These are phyloP conservation scores for Bisporella sp. DNA, from an alignment of 2,329 filamentous ascomycete species.

Conservation along the genomic window DNA sequence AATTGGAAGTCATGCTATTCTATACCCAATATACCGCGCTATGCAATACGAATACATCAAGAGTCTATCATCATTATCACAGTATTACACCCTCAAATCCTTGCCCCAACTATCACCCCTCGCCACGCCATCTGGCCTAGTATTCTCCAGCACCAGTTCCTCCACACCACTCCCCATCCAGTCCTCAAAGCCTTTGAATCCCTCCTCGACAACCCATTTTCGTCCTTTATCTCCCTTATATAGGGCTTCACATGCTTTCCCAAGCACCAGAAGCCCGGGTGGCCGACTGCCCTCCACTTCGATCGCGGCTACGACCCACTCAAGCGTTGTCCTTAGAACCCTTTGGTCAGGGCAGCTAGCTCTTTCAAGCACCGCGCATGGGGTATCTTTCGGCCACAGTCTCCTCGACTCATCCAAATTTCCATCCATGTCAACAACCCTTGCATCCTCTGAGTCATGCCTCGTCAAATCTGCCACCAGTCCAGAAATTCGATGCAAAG, in stretches of 20 bases:
- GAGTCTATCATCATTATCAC: too few species aligned
- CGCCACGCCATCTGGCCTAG: constrained; percentile 6
- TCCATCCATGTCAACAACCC: constrained; percentile 26
- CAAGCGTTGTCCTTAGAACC: constrained; percentile 80
- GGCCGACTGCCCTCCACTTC: constrained; percentile 85
- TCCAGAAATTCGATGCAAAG: constrained; percentile 72
- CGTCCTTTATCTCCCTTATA: constrained; percentile 48
- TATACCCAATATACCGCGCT: too few species aligned
- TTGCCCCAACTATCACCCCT: constrained; percentile 13
- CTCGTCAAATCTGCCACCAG: constrained; percentile 65
- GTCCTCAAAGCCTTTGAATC: constrained; percentile 65
- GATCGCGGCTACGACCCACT: constrained; percentile 72
- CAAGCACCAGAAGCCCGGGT: constrained; percentile 81
- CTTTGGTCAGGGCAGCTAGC: constrained; percentile 92
- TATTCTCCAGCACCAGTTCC: constrained; percentile 7
- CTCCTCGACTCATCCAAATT: constrained; percentile 26
- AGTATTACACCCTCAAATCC: constrained; percentile 13
- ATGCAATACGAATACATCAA: too few species aligned
- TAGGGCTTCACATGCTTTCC: constrained; percentile 74
- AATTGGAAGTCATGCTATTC: too few species aligned
- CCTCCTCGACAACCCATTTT: constrained; percentile 82
- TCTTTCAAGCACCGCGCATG: constrained; percentile 87
- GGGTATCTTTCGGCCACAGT: constrained; percentile 69
- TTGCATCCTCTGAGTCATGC: constrained; percentile 28
- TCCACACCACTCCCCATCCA: constrained; percentile 14